A percentile compares a stretch with the other conserved stretches of the same genome.
Evolutionary conservation across 805 yeast species (phyloP).

Genomic region (Lachancea dasiensis): DNA sequence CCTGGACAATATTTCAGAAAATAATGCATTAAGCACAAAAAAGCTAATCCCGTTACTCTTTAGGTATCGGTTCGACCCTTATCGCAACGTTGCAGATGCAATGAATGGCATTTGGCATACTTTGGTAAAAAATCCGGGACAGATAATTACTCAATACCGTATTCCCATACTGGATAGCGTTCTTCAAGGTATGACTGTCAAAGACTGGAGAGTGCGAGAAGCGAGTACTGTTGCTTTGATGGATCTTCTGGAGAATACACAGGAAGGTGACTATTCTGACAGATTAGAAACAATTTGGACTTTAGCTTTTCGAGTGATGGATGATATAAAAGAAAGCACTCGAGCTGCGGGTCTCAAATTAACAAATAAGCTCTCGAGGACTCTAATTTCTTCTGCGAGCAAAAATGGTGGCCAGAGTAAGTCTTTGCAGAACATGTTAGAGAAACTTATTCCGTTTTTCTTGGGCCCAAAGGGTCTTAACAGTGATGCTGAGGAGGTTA

Average conservation of each 20-base stretch:
- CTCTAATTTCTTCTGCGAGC: constrained; percentile 43
- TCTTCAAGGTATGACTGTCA: constrained; percentile 60
- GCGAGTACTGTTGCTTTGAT: constrained; percentile 71
- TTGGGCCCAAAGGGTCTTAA: constrained; percentile 72
- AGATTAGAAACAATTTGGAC: constrained; percentile 69
- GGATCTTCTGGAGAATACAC: constrained; percentile 60
- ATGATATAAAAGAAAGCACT: constrained; percentile 92
- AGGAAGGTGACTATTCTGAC: constrained; percentile 43
- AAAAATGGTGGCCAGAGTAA: constrained; percentile 10
- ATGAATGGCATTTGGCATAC: constrained; percentile 89
- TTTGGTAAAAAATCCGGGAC: constrained; percentile 50
- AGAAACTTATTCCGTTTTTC: constrained; percentile 67
- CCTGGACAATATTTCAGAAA: constrained; percentile 52
- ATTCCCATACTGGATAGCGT: constrained; percentile 59
- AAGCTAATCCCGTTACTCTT: constrained; percentile 74
- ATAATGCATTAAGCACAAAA: constrained; percentile 48
- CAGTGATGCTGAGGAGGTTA: constrained; percentile 82
- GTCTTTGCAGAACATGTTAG: constrained; percentile 35
- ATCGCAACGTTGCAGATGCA: constrained; percentile 60
- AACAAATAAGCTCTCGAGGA: constrained; percentile 59
- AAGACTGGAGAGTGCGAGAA: constrained; percentile 92
- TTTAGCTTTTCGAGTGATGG: constrained; percentile 83
- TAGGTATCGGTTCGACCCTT: constrained; percentile 84
- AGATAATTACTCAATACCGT: constrained; percentile 48
- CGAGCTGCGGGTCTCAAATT: constrained; percentile 70